phyloP scores from a whole-genome alignment of 805 yeast species.

The Scheffersomyces coipomensis region DNA sequence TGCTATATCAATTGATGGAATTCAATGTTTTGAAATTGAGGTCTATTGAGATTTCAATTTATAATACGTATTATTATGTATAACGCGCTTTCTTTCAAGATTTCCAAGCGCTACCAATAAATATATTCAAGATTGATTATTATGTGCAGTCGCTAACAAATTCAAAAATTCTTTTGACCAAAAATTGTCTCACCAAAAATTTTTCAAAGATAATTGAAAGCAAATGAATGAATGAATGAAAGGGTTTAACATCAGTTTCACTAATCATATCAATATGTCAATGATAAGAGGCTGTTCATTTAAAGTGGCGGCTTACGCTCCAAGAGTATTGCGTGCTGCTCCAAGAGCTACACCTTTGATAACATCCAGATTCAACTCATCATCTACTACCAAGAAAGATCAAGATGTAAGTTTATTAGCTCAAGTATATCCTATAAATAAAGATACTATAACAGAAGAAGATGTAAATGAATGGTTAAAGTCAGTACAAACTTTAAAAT shows the following conservation, averaged over 20 bases:
- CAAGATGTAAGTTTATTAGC: slow-evolving; percentile 22
- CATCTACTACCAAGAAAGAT: background rate
- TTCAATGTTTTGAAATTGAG: too few species aligned
- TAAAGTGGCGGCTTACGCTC: background rate
- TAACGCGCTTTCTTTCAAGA: too few species aligned
- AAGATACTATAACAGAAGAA: slow-evolving; percentile 33
- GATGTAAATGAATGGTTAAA: slow-evolving; percentile 48
- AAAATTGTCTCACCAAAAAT: background rate
- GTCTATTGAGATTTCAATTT: too few species aligned
- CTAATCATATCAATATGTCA: too few species aligned
- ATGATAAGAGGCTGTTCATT: slow-evolving; percentile 1
- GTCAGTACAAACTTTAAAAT: slow-evolving; percentile 41
- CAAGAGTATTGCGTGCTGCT: background rate
- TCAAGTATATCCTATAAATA: slow-evolving; percentile 37
- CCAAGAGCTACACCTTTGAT: background rate
- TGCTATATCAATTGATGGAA: too few species aligned
- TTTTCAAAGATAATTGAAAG: background rate
- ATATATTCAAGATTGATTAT: too few species aligned
- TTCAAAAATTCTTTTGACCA: too few species aligned
- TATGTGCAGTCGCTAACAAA: background rate
- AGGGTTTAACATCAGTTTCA: too few species aligned
- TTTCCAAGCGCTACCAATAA: too few species aligned
- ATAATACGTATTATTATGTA: too few species aligned
- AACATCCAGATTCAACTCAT: slow-evolving; percentile 2
- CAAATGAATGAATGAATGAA: too few species aligned